Base-by-base conservation (phyloP, 495 filamentous ascomycete genomes). In the Aspergillus baeticus region DNA sequence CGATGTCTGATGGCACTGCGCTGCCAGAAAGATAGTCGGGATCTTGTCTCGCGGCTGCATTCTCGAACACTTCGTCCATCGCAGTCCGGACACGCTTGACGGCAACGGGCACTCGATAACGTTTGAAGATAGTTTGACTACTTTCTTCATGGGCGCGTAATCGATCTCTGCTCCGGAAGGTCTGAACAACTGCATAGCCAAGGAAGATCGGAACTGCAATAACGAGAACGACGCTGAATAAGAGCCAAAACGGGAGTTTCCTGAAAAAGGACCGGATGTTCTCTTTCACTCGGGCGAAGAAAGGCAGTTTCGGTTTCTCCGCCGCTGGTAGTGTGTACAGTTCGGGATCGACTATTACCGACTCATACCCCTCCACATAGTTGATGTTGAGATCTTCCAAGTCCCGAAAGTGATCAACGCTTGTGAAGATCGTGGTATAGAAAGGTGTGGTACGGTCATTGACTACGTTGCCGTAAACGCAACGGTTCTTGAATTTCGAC, bases 391-490 rank as follows among this genome's bases (percentile, higher is more conserved):
- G 65, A 1, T 79, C 76, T 29, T 84, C 81, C 34, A 88, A 65
- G 57, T 90, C 76, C 5, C 68, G 66, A 71, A 83, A 97, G 0
- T 91, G 92, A 63, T 98, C 88, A 4, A 75, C 84, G 46, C 81
- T 81, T 6, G 87, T 79, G 38, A 97, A 87, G 41, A 67, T 74
- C 2, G 90, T 87, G 0, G 94, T 96, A 70, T 95, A 97, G 72
- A 86, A 94, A 5, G 83, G 78, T 3, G 87, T 88, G 22, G 82
- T 85, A 34, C 87, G 78, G 70, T 98, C 93, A 65, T 96, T 96
- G 55, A 88, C 71, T 43, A 92, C 79, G 62, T 97, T 98, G 10
- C 88, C 82, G 66, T 98, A 98, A 1, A 93, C 72, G 17, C 78
- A 83, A 29, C 85, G 84, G 29, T 87, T 77, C 58, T 84, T 79